Evolutionary conservation across 306 rosid genomes (phyloP).

Genomic region (Fragaria nilgerrensis): DNA sequence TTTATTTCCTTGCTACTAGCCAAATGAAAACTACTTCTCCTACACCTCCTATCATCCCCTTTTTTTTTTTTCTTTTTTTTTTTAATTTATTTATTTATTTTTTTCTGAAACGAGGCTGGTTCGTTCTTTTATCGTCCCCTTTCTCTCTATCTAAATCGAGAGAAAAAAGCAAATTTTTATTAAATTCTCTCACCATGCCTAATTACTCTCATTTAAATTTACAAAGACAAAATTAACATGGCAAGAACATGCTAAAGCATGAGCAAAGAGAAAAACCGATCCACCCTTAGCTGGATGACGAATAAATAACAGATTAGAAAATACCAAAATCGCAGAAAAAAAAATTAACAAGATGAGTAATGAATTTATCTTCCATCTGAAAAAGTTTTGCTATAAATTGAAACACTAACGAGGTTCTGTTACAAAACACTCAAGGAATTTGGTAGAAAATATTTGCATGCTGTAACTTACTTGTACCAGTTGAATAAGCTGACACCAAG

Average conservation of each 20-base stretch:
- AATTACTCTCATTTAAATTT: not conserved
- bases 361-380: not conserved
- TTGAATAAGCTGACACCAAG: conserved; percentile 92
- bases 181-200: not conserved
- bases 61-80: not conserved
- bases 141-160: not conserved
- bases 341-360: not conserved
- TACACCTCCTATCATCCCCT: not conserved
- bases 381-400: not conserved
- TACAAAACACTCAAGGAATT: not conserved
- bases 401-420: not conserved
- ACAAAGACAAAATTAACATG: not conserved
- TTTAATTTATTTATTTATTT: too few relatives aligned
- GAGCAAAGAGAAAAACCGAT: not conserved
- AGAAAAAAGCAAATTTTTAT: not conserved
- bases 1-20: not conserved
- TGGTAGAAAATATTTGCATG: not conserved
- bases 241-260: not conserved
- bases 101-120: too few relatives aligned
- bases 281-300: not conserved
- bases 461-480: conserved; percentile 88
- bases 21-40: not conserved
- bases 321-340: not conserved
- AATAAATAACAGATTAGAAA: not conserved
- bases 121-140: not conserved